These are phyloP conservation scores for Ophiostoma australiae DNA, from an alignment of 2,329 filamentous ascomycete genomes.

Conservation along the genomic window DNA sequence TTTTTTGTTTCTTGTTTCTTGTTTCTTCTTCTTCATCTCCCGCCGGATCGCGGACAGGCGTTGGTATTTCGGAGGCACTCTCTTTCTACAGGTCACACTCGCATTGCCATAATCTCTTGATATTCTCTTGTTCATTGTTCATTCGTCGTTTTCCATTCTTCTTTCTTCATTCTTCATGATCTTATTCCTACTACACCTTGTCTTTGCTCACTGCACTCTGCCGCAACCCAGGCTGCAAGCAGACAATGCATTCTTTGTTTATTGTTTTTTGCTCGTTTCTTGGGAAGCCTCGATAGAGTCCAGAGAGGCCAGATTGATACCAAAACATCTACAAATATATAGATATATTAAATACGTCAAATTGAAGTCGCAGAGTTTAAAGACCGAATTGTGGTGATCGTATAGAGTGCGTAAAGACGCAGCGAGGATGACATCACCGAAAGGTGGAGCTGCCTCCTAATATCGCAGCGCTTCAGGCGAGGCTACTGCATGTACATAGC, in stretches of 20 bases:
- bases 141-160: not conserved
- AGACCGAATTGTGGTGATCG: not conserved
- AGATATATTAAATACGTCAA: not conserved
- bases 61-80: not conserved
- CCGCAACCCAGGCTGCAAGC: not conserved
- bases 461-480: not conserved
- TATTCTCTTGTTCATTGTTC: not conserved
- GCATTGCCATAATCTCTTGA: not conserved
- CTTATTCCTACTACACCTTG: too few species aligned
- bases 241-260: not conserved
- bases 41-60: not conserved
- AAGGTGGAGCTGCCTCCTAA: not conserved
- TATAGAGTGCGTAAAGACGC: not conserved
- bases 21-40: not conserved
- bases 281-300: not conserved
- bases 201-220: not conserved
- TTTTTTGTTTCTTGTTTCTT: constrained; percentile 2
- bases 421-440: not conserved
- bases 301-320: not conserved
- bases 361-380: not conserved
- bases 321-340: not conserved
- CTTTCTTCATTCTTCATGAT: not conserved
- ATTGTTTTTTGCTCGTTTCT: not conserved
- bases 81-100: not conserved
- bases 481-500: not conserved